Evolutionary conservation across 805 yeast genomes (phyloP), one percentile per base, ranked within the genome.

Genomic region (Starmerella stellata): DNA sequence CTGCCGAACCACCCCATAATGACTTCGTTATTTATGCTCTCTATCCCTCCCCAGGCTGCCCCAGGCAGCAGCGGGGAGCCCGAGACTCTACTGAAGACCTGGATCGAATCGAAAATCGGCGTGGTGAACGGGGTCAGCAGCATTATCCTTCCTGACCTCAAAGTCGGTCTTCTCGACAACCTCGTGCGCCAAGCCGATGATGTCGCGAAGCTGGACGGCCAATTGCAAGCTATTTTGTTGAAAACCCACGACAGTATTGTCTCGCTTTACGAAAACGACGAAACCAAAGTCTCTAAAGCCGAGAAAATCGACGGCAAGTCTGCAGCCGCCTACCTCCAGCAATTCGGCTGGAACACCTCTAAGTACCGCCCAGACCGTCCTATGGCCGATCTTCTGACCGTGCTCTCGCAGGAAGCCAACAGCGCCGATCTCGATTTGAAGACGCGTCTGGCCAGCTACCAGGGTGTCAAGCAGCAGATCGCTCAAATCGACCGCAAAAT

Each of bases 151-250:
- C 96, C 96, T 5, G 73, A 68, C 44, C 87, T 90, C 60, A 87
- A 90, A 58, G 81, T 90, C 45, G 95, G 95, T 21, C 85, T 96
- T 11, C 69, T 90, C 54, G 99, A 90, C 59, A 76, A 83, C 23
- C 68, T 90, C 43, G 92, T 90, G 39, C 74, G 78, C 50, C 85
- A 85, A 59, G 74, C 85, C 56, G 98, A 90, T 52, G 96, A 87
- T 53, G 68, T 90, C 41, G 63, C 71, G 31, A 85, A 82, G 56
- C 62, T 76, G 39, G 99, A 90, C 60, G 62, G 63, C n/a, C 90
- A 81, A 58, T 67, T 87, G 54, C 70, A 69, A 32, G 61, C 65
- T 7, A 70, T 90, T 5, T 72, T 83, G 13, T 55, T 63, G 20
- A 92, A 92, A 58, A 72, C 78, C 24, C 67, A 78, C 39, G 99